A percentile compares a stretch with the other conserved stretches of the same genome.
These are phyloP conservation scores for Martiniozyma abietophila DNA, from an alignment of 805 yeast species.

Conservation along the genomic window DNA sequence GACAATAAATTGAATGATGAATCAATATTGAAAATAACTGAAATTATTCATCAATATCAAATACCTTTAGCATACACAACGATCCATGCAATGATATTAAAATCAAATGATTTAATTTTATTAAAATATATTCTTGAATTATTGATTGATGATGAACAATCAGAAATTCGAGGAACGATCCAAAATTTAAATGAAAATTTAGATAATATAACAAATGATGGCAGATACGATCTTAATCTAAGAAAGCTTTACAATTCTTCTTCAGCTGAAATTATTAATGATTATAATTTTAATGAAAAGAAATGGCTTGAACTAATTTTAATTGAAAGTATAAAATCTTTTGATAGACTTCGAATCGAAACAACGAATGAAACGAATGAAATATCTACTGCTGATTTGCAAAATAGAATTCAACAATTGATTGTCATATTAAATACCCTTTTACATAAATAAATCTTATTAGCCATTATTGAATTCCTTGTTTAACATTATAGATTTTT, in stretches of 20 bases:
- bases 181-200: slow-evolving; percentile 8
- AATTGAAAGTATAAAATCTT: slow-evolving; percentile 5
- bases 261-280: too few relatives aligned
- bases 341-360: slow-evolving; percentile 1
- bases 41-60: slow-evolving; percentile 1
- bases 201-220: slow-evolving; percentile 5
- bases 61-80: slow-evolving; percentile 2
- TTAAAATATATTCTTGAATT: slow-evolving; percentile 5
- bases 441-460: slow-evolving; percentile 1
- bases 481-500: too few relatives aligned
- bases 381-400: slow-evolving; percentile 1
- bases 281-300: slow-evolving; percentile 1
- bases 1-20: not conserved
- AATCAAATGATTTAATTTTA: slow-evolving; percentile 1
- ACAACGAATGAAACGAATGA: not conserved
- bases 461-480: too few relatives aligned
- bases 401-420: slow-evolving; percentile 5
- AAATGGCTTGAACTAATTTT: slow-evolving; percentile 4
- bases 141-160: not conserved
- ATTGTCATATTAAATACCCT: slow-evolving; percentile 6
- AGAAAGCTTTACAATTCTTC: too few relatives aligned
- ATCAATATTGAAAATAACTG: not conserved
- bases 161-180: not conserved
- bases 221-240: slow-evolving; percentile 8
- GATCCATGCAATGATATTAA: not conserved